Evolutionary conservation across 176 grass and related monocot genomes (phyloP), one percentile per base, ranked within the genome.

Genomic region (Avena eriantha): DNA sequence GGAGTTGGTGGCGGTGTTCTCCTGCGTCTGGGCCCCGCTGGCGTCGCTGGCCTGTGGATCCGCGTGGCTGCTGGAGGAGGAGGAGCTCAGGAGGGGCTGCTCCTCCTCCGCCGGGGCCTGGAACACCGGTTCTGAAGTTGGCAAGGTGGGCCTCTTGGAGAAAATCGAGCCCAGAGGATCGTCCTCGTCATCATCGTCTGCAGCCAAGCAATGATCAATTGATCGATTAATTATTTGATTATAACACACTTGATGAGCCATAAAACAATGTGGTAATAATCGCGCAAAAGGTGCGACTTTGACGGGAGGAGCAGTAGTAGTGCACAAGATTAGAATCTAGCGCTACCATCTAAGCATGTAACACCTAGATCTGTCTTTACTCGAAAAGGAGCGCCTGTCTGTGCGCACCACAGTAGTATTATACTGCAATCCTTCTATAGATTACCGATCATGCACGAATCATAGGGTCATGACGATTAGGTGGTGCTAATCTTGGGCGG

Each of bases 131-230:
- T 26, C 60, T 57, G 29, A 29, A 29, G 75, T 68, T 81, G 80
- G 13, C 69, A 80, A 9, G 35, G 72, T 63, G 82, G 86, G 78
- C 7, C 86, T 86, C 36, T 69, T 61, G 16, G 80, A 82, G 87
- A 87, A 85, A 51, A 95, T 93, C 49, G 91, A 92, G 54, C 85
- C 82, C 80, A 86, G 17, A 31, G 69, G 87, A 78, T 80, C 90
- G 8, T 77, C 85, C 16, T 51, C 88, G 5, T 53, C 86, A 21
- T 80, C 87, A 51, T 58, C 89, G 14, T 34, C 86, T 80, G 56
- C 80, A 66, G 9, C 45, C 56, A 7, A 47, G 33, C 6, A 76
- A 24, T 24, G 56, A 59, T 77, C 26, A 76, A 21, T 16, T 36
- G 9, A 10, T 65, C 56, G 79, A 59, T 12, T 67, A 84, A 70